phyloP scores from a whole-genome alignment of 441 rosid genomes.

The Syzygium malaccense region DNA sequence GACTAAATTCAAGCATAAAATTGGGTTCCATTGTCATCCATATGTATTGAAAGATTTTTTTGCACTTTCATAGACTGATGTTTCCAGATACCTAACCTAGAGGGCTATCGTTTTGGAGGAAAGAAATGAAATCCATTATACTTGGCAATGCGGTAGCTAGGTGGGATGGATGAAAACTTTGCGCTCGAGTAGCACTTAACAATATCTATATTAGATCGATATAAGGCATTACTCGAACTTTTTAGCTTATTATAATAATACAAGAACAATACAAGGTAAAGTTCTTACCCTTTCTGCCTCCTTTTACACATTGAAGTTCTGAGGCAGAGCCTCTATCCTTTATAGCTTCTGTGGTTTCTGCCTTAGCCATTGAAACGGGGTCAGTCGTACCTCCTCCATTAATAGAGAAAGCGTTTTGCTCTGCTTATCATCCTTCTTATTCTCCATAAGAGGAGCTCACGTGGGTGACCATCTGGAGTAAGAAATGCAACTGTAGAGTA shows the following conservation, averaged over 20 bases:
- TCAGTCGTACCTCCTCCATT: not conserved
- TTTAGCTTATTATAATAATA: not conserved
- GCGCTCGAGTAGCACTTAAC: not conserved
- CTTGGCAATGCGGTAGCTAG: not conserved
- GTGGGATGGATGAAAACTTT: not conserved
- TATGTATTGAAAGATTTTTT: not conserved
- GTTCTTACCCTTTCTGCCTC: not conserved
- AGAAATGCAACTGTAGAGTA: not conserved
- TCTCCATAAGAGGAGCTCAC: not conserved
- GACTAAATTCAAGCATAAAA: not conserved
- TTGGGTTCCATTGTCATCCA: not conserved
- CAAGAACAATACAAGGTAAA: not conserved
- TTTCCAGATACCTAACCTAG: not conserved
- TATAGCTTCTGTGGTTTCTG: not conserved
- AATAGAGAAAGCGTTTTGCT: not conserved
- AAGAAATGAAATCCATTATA: not conserved
- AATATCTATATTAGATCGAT: not conserved
- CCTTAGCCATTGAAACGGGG: not conserved
- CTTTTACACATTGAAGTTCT: not conserved
- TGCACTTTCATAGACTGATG: not conserved
- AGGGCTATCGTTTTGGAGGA: not conserved
- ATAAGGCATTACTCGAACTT: not conserved
- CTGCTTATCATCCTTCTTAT: not conserved
- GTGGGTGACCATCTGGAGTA: not conserved
- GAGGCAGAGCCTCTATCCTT: not conserved